A percentile compares a stretch with the other conserved stretches of the same genome.
These are phyloP conservation scores for Asclepias syriaca DNA, from an alignment of 257 asterid genomes.

Conservation along the genomic window DNA sequence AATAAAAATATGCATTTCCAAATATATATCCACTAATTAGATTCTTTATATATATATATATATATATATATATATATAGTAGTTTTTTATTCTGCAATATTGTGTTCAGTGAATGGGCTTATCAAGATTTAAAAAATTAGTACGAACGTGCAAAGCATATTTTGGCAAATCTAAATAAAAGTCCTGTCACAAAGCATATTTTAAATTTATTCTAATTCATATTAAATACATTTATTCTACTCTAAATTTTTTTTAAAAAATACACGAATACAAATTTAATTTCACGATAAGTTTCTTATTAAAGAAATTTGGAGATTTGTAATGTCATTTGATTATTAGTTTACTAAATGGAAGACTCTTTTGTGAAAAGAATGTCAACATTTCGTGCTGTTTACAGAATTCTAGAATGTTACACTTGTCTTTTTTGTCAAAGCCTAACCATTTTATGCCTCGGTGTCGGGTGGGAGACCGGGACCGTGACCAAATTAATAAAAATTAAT, in stretches of 20 bases:
- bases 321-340: neutral
- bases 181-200: too few species aligned
- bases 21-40: too few species aligned
- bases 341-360: neutral
- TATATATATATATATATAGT: too few species aligned
- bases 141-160: neutral
- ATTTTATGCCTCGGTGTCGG: conserved; percentile 1
- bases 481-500: neutral
- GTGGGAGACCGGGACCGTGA: conserved; percentile 21
- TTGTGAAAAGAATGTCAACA: conserved; percentile 4
- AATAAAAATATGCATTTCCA: neutral
- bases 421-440: conserved; percentile 7
- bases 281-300: too few species aligned
- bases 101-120: neutral
- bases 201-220: too few species aligned
- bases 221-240: too few species aligned
- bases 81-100: too few species aligned
- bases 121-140: neutral
- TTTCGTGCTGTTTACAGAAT: neutral
- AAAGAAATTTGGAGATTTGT: too few species aligned
- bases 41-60: too few species aligned
- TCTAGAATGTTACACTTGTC: neutral
- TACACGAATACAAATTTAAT: too few species aligned
- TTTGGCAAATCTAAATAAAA: neutral
- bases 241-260: too few species aligned